Percentiles rank a stretch among this genome's conserved stretches.
phyloP scores from a whole-genome alignment of 1,284 basidiomycete species.

The Ustilago shanxiensis region DNA sequence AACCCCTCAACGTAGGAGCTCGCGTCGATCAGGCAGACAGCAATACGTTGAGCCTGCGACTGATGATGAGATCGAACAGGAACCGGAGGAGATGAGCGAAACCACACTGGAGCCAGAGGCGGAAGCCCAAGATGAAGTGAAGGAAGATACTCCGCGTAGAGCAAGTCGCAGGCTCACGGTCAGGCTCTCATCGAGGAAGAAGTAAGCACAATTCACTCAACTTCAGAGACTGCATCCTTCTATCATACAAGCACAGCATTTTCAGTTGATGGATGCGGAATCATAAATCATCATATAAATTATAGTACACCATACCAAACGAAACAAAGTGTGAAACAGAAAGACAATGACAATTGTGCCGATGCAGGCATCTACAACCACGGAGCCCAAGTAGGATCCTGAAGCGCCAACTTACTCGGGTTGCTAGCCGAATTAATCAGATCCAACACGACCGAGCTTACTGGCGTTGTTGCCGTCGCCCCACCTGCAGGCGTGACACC shows the following conservation, averaged over 20 bases:
- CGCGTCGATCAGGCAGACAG: conserved; percentile 7
- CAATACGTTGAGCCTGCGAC: conserved; percentile 18
- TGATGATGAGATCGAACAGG: conserved; percentile 14
- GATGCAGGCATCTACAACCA: conserved; percentile 39
- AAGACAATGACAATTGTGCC: background rate
- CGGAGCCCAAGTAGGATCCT: conserved; percentile 61
- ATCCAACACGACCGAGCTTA: conserved; percentile 83
- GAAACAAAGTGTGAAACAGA: background rate
- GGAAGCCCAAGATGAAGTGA: background rate
- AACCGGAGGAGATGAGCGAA: conserved; percentile 1
- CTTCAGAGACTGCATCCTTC: background rate
- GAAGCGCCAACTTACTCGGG: conserved; percentile 74
- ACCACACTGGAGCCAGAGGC: background rate
- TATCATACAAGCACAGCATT: background rate
- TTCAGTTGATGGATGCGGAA: background rate
- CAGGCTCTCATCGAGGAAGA: conserved; percentile 19
- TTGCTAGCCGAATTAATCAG: conserved; percentile 79
- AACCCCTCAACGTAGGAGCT: conserved; percentile 11
- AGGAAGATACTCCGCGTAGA: conserved; percentile 8
- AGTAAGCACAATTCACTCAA: background rate
- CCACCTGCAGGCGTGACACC: background rate
- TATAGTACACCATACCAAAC: background rate
- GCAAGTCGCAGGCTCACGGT: conserved; percentile 24
- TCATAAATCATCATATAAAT: background rate
- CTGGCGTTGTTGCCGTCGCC: conserved; percentile 26